Evolutionary conservation across 805 yeast genomes (phyloP).

Genomic region (Myxozyma sirexii): DNA sequence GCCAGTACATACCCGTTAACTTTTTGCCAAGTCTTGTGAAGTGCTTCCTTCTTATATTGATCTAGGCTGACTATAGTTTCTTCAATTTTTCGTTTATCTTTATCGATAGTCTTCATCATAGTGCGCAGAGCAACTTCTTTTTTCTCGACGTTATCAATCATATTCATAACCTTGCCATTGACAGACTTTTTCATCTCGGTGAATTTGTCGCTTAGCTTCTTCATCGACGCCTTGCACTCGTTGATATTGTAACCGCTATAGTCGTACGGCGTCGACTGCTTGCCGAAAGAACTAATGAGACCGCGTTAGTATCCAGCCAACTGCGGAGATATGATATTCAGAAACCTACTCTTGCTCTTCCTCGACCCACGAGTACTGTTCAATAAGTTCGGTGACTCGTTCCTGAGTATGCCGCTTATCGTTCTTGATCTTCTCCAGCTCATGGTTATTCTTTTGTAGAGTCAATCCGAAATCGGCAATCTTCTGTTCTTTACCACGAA

Average conservation of each 20-base stretch:
- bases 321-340: neutral
- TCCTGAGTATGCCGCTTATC: slow-evolving; percentile 28
- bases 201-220: slow-evolving; percentile 59
- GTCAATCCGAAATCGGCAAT: slow-evolving; percentile 38
- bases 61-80: slow-evolving; percentile 83
- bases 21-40: slow-evolving; percentile 80
- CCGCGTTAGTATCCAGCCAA: neutral
- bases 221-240: slow-evolving; percentile 61
- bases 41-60: slow-evolving; percentile 79
- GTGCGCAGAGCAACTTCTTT: slow-evolving; percentile 73
- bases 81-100: slow-evolving; percentile 85
- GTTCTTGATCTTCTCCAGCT: slow-evolving; percentile 37
- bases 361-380: slow-evolving; percentile 70
- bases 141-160: slow-evolving; percentile 89
- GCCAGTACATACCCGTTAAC: slow-evolving; percentile 57
- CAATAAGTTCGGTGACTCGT: slow-evolving; percentile 52
- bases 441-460: slow-evolving; percentile 40
- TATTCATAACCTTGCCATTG: slow-evolving; percentile 82
- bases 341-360: slow-evolving; percentile 54
- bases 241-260: slow-evolving; percentile 51
- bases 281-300: slow-evolving; percentile 39
- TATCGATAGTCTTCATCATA: slow-evolving; percentile 85
- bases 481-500: slow-evolving; percentile 36
- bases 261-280: slow-evolving; percentile 42
- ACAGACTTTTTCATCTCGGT: slow-evolving; percentile 77